Conservation (phyloP, 2,329 filamentous ascomycete genomes). For the Colletotrichum sp. region DNA sequence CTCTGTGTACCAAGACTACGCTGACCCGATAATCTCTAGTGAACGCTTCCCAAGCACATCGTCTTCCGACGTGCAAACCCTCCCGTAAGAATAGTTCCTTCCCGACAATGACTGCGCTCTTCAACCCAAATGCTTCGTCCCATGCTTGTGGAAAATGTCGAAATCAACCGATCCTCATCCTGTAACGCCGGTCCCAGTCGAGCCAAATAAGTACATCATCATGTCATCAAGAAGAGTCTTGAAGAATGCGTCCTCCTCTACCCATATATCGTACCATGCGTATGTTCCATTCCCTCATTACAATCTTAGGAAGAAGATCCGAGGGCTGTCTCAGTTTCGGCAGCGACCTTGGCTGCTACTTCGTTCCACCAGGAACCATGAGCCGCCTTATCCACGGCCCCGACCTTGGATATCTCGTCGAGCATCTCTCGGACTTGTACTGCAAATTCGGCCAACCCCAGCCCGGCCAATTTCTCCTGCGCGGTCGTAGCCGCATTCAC, state of each 20-base stretch:
- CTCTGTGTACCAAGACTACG: neutral
- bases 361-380: conserved; percentile 76
- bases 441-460: conserved; percentile 77
- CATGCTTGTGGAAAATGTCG: conserved; percentile 4
- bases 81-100: neutral
- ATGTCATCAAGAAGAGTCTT: conserved; percentile 12
- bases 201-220: conserved; percentile 18
- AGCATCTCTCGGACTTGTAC: conserved; percentile 72
- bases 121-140: neutral
- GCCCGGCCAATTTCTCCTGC: conserved; percentile 70
- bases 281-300: neutral
- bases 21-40: neutral
- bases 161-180: neutral
- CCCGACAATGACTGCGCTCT: neutral
- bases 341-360: conserved; percentile 61
- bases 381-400: conserved; percentile 69
- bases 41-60: neutral
- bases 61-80: neutral
- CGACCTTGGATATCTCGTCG: conserved; percentile 69
- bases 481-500: conserved; percentile 72
- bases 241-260: neutral
- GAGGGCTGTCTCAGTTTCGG: conserved; percentile 34
- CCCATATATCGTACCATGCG: conserved; percentile 16
- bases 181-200: conserved; percentile 10
- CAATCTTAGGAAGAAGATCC: neutral